phyloP scores from a whole-genome alignment of 306 rosid genomes.

The Citrullus mucosospermus region DNA sequence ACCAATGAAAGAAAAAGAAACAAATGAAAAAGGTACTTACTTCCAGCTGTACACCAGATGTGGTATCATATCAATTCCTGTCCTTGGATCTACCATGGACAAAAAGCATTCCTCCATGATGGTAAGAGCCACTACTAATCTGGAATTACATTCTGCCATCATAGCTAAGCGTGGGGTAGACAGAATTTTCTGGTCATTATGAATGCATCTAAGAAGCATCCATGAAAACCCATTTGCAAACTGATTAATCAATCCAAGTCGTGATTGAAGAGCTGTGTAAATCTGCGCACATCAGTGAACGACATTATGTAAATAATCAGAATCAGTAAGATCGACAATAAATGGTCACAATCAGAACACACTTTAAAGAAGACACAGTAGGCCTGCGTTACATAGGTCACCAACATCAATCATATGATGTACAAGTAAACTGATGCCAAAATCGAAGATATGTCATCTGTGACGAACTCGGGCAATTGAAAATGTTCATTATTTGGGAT shows the following conservation, averaged over 20 bases:
- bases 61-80: slow-evolving; percentile 97
- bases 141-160: slow-evolving; percentile 89
- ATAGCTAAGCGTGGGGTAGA: slow-evolving; percentile 81
- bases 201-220: slow-evolving; percentile 80
- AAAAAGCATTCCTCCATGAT: slow-evolving; percentile 95
- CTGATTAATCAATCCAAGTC: slow-evolving; percentile 54
- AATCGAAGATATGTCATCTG: not conserved
- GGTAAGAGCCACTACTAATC: slow-evolving; percentile 85
- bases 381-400: not conserved
- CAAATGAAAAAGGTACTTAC: slow-evolving; percentile 32
- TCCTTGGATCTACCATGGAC: slow-evolving; percentile 91
- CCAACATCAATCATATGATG: not conserved
- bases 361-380: not conserved
- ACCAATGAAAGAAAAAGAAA: not conserved
- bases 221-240: slow-evolving; percentile 53
- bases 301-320: slow-evolving; percentile 10
- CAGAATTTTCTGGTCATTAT: slow-evolving; percentile 73
- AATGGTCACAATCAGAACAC: not conserved
- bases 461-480: not conserved
- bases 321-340: not conserved
- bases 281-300: slow-evolving; percentile 39
- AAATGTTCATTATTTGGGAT: not conserved
- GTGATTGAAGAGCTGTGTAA: slow-evolving; percentile 65
- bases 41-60: slow-evolving; percentile 87
- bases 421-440: not conserved